These are phyloP conservation scores for Trametes meyenii DNA, from an alignment of 768 basidiomycete species.

Conservation along the genomic window DNA sequence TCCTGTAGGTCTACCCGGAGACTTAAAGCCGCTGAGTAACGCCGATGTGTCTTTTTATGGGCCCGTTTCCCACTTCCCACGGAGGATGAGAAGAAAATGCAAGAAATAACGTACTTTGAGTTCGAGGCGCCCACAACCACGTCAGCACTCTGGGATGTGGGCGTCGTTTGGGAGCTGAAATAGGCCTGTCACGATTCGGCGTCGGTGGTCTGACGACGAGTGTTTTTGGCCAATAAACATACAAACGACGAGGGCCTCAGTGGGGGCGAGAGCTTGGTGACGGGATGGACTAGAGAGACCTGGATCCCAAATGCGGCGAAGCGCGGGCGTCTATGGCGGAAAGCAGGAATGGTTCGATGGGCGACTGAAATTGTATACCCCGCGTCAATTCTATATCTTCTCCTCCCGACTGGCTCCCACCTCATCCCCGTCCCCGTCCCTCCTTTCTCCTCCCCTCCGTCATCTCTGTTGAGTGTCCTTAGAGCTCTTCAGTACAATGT, in stretches of 20 bases:
- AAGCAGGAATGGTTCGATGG: conserved; percentile 28
- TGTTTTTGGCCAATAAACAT: not conserved
- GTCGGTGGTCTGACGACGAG: not conserved
- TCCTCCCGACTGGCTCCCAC: conserved; percentile 21
- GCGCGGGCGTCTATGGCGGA: conserved; percentile 16
- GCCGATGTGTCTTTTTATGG: no score
- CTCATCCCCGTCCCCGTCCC: conserved; percentile 4
- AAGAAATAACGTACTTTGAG: no score
- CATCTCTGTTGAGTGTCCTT: not conserved
- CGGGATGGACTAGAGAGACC: conserved; percentile 19
- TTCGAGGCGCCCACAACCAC: not conserved
- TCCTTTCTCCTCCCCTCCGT: not conserved
- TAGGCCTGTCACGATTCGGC: not conserved
- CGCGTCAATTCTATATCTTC: conserved; percentile 21
- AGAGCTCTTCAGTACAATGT: conserved; percentile 24
- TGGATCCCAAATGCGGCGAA: conserved; percentile 21
- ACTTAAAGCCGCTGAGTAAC: no score
- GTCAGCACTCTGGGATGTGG: not conserved
- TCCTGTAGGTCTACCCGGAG: no score
- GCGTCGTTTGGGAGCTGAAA: not conserved
- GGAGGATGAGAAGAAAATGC: no score
- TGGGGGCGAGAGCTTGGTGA: not conserved
- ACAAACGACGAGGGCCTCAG: not conserved
- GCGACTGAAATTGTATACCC: not conserved
- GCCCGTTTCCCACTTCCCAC: no score